Evolutionary conservation across 2,329 filamentous ascomycete species (phyloP).

Genomic region (Shiraia bambusicola): DNA sequence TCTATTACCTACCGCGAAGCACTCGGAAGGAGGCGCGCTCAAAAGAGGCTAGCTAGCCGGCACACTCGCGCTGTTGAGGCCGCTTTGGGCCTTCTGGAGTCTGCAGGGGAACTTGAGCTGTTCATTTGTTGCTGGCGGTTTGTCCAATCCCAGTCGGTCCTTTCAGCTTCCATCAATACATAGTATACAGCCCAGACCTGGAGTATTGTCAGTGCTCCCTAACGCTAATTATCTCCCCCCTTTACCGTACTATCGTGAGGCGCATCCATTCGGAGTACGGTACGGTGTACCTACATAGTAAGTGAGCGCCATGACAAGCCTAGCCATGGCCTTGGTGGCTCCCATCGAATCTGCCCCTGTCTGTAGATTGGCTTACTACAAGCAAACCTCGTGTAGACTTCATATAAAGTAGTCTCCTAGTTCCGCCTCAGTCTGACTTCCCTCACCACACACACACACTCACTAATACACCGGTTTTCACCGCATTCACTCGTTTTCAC

Average conservation of each 20-base stretch:
- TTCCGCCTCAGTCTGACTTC: slow-evolving; percentile 17
- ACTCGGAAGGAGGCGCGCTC: slow-evolving; percentile 7
- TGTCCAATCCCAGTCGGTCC: slow-evolving; percentile 23
- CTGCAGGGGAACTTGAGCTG: slow-evolving; percentile 32
- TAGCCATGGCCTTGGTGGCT: slow-evolving; percentile 23
- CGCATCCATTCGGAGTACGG: too few relatives aligned
- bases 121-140: slow-evolving; percentile 37
- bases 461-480: slow-evolving; percentile 43
- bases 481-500: slow-evolving; percentile 47
- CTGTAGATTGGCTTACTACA: slow-evolving; percentile 18
- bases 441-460: slow-evolving; percentile 45
- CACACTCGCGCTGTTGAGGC: slow-evolving; percentile 30
- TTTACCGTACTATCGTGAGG: slow-evolving; percentile 34
- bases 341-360: slow-evolving; percentile 31
- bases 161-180: slow-evolving; percentile 34
- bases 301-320: slow-evolving; percentile 30
- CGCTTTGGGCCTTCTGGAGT: slow-evolving; percentile 20
- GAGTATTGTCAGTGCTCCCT: slow-evolving; percentile 25
- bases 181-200: slow-evolving; percentile 24
- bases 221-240: slow-evolving; percentile 27
- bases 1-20: too few relatives aligned
- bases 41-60: slow-evolving; percentile 21
- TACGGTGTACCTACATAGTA: too few relatives aligned
- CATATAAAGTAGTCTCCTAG: slow-evolving; percentile 41
- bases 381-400: slow-evolving; percentile 25